A percentile compares a stretch with the other conserved stretches of the same genome.
These are phyloP conservation scores for Tribonema minus DNA, from an alignment of 108 stramenopile species.

Conservation along the genomic window DNA sequence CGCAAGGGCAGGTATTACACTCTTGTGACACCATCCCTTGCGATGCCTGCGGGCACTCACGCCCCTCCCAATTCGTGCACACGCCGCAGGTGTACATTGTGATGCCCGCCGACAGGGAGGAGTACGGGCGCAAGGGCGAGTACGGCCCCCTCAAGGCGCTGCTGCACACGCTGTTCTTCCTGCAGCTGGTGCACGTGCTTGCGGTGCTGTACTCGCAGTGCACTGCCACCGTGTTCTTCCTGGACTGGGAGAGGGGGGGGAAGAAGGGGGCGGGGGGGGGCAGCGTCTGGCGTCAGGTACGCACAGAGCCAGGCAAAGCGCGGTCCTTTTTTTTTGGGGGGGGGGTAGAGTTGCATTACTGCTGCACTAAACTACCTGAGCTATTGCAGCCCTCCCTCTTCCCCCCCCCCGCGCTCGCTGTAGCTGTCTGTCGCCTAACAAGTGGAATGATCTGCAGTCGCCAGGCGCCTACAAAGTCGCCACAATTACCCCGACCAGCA, in stretches of 20 bases:
- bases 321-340: background rate
- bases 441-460: no score
- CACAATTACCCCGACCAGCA: no score
- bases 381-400: no score
- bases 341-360: background rate
- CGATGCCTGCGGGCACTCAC: no score
- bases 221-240: constrained; percentile 61
- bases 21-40: constrained; percentile 46
- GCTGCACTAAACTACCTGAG: no score
- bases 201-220: constrained; percentile 59
- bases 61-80: no score
- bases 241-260: constrained; percentile 70
- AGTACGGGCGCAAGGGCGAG: constrained; percentile 48
- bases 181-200: constrained; percentile 54
- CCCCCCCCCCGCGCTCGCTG: no score
- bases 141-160: constrained; percentile 59
- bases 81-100: constrained; percentile 68
- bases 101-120: constrained; percentile 60
- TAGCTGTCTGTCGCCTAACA: no score
- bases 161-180: constrained; percentile 57
- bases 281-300: constrained; percentile 38
- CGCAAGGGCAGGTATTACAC: constrained; percentile 55
- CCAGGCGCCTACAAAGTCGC: no score
- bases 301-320: background rate
- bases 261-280: constrained; percentile 1